These are phyloP conservation scores for Pleurotus ostreatus DNA, from an alignment of 768 basidiomycete species.

Conservation along the genomic window DNA sequence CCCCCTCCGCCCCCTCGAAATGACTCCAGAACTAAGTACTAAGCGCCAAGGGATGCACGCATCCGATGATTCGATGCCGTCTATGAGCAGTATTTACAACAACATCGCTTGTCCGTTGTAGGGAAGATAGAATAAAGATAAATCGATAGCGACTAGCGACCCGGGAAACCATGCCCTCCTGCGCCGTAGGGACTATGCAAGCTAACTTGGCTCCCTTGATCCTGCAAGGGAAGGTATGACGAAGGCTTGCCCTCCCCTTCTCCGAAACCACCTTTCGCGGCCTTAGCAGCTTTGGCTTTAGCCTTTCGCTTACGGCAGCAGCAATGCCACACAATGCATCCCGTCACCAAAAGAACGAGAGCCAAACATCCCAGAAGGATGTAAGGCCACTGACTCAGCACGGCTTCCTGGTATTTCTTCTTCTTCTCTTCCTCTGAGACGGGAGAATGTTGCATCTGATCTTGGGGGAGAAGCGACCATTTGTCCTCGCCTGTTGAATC, in stretches of 20 bases:
- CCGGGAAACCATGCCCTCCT: not conserved
- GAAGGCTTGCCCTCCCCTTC: constrained; percentile 1
- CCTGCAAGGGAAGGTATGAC: constrained; percentile 8
- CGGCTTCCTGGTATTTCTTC: constrained; percentile 56
- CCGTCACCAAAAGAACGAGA: constrained; percentile 40
- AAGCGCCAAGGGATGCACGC: too few species aligned
- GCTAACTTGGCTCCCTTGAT: constrained; percentile 3
- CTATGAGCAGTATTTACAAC: too few species aligned
- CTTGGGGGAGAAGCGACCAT: constrained; percentile 57
- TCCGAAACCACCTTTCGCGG: not conserved
- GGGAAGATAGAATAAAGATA: not conserved
- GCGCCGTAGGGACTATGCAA: constrained; percentile 3
- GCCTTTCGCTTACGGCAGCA: constrained; percentile 41
- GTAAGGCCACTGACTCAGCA: constrained; percentile 71
- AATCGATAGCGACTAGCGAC: not conserved
- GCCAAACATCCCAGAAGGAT: constrained; percentile 60
- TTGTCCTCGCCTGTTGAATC: constrained; percentile 52
- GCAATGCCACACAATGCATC: constrained; percentile 54
- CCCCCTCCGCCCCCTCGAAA: too few species aligned
- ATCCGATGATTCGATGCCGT: too few species aligned
- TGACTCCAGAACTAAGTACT: too few species aligned
- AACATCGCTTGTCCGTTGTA: not conserved
- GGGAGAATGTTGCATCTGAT: constrained; percentile 59
- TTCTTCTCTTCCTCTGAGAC: constrained; percentile 64
- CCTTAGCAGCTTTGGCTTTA: constrained; percentile 12